Percentiles rank a stretch among this genome's conserved stretches.
These are phyloP conservation scores for Comarum palustre DNA, from an alignment of 306 rosid genomes.

Conservation along the genomic window DNA sequence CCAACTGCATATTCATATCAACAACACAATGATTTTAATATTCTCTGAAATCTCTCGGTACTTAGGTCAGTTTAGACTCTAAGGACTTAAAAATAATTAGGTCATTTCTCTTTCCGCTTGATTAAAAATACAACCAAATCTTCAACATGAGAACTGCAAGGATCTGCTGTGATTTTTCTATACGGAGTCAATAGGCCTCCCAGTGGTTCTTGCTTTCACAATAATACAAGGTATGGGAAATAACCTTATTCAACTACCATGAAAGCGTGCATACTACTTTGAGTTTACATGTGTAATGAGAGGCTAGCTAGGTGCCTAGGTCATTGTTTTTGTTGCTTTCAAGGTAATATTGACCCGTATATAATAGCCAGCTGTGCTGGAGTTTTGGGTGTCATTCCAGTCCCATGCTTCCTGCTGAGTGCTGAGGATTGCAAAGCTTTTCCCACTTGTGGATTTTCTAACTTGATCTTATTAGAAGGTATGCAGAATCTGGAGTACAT, in stretches of 20 bases:
- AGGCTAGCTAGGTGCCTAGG: too few species aligned
- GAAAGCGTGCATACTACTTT: not conserved
- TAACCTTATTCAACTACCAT: not conserved
- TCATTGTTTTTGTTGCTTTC: conserved; percentile 31
- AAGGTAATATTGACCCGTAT: not conserved
- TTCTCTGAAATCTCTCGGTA: conserved; percentile 1
- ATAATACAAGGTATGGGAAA: conserved; percentile 11
- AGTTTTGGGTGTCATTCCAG: conserved; percentile 18
- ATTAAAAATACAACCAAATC: conserved; percentile 12
- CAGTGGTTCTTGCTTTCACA: conserved; percentile 14
- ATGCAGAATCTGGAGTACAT: too few species aligned
- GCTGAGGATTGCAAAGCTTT: conserved; percentile 25
- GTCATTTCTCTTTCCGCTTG: conserved; percentile 14
- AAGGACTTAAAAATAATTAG: not conserved
- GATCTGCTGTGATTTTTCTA: conserved; percentile 19
- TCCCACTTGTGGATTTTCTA: conserved; percentile 10
- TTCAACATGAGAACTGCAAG: conserved; percentile 17
- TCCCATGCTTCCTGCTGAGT: conserved; percentile 38
- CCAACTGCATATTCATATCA: conserved; percentile 11
- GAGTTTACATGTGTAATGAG: too few species aligned
- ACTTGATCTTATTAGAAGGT: too few species aligned
- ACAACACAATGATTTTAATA: not conserved
- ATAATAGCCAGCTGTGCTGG: conserved; percentile 25
- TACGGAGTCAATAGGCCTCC: conserved; percentile 14
- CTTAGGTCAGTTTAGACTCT: conserved; percentile 8